Conservation (phyloP, 192 early-diverging fungal genomes). For the Backusella mclennaniae region DNA sequence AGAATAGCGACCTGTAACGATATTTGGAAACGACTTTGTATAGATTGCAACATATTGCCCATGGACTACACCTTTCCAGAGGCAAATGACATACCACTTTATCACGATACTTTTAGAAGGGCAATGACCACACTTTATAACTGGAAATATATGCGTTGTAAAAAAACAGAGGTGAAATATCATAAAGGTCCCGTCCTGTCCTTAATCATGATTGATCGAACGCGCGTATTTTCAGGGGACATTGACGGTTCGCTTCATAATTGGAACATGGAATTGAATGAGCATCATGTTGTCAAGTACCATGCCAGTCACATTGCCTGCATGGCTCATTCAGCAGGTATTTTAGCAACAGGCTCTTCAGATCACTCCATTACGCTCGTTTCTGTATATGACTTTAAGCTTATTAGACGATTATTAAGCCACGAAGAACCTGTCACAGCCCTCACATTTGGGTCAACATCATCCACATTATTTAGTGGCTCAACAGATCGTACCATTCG, state of each 20-base stretch:
- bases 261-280: conserved; percentile 12
- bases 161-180: not conserved
- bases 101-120: conserved; percentile 10
- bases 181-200: conserved; percentile 11
- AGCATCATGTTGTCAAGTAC: not conserved
- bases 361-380: conserved; percentile 5
- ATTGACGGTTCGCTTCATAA: conserved; percentile 18
- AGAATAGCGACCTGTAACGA: not conserved
- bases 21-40: conserved; percentile 1
- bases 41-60: conserved; percentile 10
- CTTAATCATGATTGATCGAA: conserved; percentile 2
- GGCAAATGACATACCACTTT: not conserved
- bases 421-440: conserved; percentile 17
- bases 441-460: not conserved
- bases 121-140: not conserved
- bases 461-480: conserved; percentile 9
- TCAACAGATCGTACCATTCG: conserved; percentile 13
- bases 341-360: conserved; percentile 17
- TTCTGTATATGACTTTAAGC: not conserved
- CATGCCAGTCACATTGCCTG: conserved; percentile 13
- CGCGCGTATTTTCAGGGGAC: conserved; percentile 13
- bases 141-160: conserved; percentile 12
- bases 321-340: not conserved
- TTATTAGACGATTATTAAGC: not conserved
- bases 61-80: not conserved